Percentiles rank a stretch among this genome's conserved stretches.
phyloP scores from a whole-genome alignment of 768 basidiomycete genomes.

The Mycena pura region DNA sequence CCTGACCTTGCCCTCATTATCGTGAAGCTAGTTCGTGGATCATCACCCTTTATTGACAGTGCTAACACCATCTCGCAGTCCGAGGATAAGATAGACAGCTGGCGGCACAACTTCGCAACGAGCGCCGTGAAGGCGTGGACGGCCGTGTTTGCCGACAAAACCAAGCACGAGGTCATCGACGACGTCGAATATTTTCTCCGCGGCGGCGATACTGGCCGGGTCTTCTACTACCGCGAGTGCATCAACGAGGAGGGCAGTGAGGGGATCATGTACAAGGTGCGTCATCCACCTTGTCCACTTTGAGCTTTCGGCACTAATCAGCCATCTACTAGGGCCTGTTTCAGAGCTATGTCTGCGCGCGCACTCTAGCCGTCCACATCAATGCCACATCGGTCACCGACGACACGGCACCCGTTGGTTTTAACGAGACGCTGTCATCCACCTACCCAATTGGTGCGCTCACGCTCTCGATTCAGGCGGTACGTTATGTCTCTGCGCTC shows the following conservation, averaged over 20 bases:
- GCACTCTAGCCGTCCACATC: neutral
- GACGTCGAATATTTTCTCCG: neutral
- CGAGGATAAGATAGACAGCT: neutral
- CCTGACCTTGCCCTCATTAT: neutral
- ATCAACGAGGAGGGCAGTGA: neutral
- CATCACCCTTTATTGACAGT: too few relatives aligned
- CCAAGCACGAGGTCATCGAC: neutral
- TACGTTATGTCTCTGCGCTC: neutral
- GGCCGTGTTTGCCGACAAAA: neutral
- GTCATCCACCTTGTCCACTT: neutral
- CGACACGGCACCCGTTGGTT: neutral
- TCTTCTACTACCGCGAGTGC: neutral
- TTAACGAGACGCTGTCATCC: too few relatives aligned
- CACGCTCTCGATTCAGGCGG: neutral
- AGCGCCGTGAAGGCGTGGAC: neutral
- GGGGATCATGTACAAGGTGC: neutral
- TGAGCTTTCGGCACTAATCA: neutral
- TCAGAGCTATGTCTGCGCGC: neutral
- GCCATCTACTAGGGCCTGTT: neutral
- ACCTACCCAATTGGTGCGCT: neutral
- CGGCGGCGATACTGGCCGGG: neutral
- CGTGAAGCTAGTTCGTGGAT: neutral
- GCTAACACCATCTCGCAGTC: too few relatives aligned
- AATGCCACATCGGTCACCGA: neutral
- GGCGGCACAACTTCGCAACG: neutral